phyloP scores from a whole-genome alignment of 176 grass and related monocot species.

The Zoysia pacifica region DNA sequence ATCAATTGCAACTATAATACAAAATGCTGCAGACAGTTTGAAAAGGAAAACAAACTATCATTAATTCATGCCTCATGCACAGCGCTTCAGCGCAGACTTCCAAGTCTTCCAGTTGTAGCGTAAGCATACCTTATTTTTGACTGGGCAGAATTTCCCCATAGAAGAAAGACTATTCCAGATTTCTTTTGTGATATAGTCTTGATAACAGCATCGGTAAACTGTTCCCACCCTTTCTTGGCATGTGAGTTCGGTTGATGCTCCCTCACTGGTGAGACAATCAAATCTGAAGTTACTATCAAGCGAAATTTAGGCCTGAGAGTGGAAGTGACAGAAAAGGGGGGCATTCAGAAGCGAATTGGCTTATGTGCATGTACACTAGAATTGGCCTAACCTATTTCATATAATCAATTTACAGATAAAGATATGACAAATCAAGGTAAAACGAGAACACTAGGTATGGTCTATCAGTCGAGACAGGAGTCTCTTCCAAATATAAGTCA shows the following conservation, averaged over 20 bases:
- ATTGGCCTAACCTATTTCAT: neutral
- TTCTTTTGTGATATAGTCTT: conserved; percentile 90
- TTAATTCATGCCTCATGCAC: neutral
- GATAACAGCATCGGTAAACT: conserved; percentile 91
- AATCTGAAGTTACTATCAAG: conserved; percentile 31
- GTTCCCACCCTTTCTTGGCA: conserved; percentile 97
- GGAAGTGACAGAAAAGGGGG: neutral
- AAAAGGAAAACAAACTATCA: neutral
- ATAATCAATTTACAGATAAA: neutral
- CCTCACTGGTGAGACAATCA: conserved; percentile 52
- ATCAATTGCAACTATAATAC: neutral
- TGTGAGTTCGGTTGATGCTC: conserved; percentile 93
- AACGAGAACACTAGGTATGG: neutral
- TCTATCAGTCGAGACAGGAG: neutral
- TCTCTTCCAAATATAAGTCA: neutral
- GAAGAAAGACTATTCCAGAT: conserved; percentile 83
- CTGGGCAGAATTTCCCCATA: conserved; percentile 98
- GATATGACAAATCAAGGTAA: neutral
- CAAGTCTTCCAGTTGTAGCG: neutral
- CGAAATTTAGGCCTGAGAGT: conserved; percentile 7
- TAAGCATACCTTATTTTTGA: conserved; percentile 69
- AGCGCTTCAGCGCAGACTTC: neutral
- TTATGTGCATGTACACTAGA: neutral
- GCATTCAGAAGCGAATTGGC: neutral
- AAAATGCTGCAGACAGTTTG: neutral